Percentiles rank a stretch among this genome's conserved stretches.
Conservation (phyloP, 192 early-diverging fungal genomes). For the Backusella liffmaniae region DNA sequence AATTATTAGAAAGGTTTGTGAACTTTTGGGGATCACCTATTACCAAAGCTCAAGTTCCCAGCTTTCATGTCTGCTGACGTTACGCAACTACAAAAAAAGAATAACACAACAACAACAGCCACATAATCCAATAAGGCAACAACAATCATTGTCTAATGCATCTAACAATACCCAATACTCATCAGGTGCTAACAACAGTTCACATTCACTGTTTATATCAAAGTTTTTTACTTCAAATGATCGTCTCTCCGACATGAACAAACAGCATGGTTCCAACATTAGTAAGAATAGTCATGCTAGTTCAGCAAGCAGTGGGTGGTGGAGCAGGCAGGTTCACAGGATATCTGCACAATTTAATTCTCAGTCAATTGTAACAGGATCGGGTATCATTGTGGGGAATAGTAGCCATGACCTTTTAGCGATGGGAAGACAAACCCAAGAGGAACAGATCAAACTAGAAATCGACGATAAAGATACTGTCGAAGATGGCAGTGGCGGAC, state of each 20-base stretch:
- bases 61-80: conserved; percentile 27
- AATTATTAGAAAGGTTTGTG: conserved; percentile 22
- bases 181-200: neutral
- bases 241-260: conserved; percentile 8
- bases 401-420: conserved; percentile 7
- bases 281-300: neutral
- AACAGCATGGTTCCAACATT: neutral
- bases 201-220: conserved; percentile 10
- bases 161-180: neutral
- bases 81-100: conserved; percentile 17
- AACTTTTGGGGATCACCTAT: conserved; percentile 33
- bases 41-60: conserved; percentile 15
- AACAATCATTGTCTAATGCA: neutral
- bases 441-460: conserved; percentile 2
- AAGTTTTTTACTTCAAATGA: conserved; percentile 10
- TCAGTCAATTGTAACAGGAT: conserved; percentile 4
- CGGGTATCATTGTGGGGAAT: conserved; percentile 6
- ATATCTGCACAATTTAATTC: conserved; percentile 13
- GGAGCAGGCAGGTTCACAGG: neutral
- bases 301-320: neutral
- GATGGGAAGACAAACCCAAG: neutral
- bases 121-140: neutral
- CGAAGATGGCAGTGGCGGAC: conserved; percentile 6
- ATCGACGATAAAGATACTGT: neutral
- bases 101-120: neutral